Conservation (phyloP, 768 basidiomycete genomes). For the Termitomyces sp. region DNA sequence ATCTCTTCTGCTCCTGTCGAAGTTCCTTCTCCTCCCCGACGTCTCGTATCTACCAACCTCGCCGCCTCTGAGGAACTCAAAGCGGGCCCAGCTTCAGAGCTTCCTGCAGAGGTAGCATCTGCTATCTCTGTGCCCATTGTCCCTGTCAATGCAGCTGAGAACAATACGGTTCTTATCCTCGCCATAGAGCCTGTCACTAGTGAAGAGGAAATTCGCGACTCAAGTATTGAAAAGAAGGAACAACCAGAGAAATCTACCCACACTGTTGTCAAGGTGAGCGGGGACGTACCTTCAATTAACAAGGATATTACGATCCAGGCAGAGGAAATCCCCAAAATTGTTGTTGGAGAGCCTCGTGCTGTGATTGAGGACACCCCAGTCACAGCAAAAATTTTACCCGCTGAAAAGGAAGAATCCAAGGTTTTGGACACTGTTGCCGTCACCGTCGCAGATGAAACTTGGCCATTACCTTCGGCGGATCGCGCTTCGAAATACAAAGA, state of each 20-base stretch:
- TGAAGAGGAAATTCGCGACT: background rate
- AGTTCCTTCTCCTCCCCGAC: background rate
- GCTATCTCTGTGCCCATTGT: slow-evolving; percentile 33
- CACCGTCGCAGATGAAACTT: background rate
- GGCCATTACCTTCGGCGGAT: background rate
- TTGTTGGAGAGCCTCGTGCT: background rate
- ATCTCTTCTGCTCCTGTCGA: background rate
- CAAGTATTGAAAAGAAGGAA: background rate
- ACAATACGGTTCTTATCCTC: slow-evolving; percentile 22
- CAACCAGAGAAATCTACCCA: slow-evolving; percentile 4
- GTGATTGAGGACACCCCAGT: background rate
- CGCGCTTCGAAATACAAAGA: background rate
- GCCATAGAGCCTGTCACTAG: background rate
- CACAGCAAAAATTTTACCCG: background rate
- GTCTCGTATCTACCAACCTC: background rate
- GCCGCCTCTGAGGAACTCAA: slow-evolving; percentile 1
- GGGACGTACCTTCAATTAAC: background rate
- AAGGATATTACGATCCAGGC: slow-evolving; percentile 3
- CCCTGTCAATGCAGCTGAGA: slow-evolving; percentile 38
- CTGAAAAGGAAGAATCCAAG: background rate
- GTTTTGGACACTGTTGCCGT: background rate
- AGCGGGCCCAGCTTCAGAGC: background rate
- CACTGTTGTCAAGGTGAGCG: background rate
- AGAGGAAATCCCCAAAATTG: background rate
- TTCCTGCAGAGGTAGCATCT: slow-evolving; percentile 4